Base-by-base conservation (phyloP, 768 basidiomycete species). In the Suillus weaverae region DNA sequence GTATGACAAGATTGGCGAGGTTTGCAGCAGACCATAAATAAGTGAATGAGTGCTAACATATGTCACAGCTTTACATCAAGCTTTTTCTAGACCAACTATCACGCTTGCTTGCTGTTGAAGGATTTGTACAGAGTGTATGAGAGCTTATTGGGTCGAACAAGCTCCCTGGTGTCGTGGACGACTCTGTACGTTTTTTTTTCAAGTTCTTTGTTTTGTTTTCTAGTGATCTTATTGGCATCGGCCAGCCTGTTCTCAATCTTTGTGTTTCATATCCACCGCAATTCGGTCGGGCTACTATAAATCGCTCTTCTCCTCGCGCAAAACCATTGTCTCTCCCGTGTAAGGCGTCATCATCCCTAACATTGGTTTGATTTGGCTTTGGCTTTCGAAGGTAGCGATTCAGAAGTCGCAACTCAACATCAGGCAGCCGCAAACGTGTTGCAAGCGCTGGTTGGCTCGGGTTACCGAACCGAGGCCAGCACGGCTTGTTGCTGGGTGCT, bases 401-500 rank as follows among this genome's bases (percentile, higher is more conserved):
- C 85, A 33, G 96, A 96, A 70, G 84, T 86, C 33, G 87, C 91
- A 50, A 99, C 96, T 0, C 86, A 95, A 36, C 83, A 97, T 46
- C 94, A 97, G 70, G 92, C 97, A 3, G 97, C 95, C 1, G 95
- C 92, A 0, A 97, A 99, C 70, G 93, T 99, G n/a, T 85, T 97
- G 3, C 92, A 95, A 63, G 93, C 96, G 0, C 81, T 99, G 3
- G 93, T 97, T 20, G 80, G 86, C 11, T 86, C 86, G 65, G 89
- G 94, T 44, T 89, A 88, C 67, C 96, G 97, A 72, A 74, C 83
- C 1, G 91, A 94, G 69, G 86, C 95, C n/a, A 99, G n/a, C n/a
- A n/a, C n/a, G n/a, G n/a, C n/a, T n/a, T n/a, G n/a, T n/a, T n/a
- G n/a, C n/a, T n/a, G n/a, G n/a, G n/a, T n/a, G n/a, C n/a, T n/a